phyloP scores from a whole-genome alignment of 2,329 filamentous ascomycete genomes.

The Plenodomus tracheiphilus region DNA sequence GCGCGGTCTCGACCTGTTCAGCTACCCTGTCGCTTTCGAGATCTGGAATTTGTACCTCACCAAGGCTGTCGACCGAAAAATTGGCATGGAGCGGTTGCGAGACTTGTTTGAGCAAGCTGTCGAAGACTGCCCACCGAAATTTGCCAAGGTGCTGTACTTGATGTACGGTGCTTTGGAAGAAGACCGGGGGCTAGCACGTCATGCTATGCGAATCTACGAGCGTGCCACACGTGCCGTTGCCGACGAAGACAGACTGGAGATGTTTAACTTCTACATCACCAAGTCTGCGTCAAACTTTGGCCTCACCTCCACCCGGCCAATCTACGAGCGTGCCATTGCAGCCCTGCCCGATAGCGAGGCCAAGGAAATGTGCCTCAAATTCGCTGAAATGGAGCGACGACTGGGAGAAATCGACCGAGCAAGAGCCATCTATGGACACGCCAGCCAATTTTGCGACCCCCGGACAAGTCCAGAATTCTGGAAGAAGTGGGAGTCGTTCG shows the following conservation, averaged over 20 bases:
- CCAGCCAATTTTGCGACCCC: slow-evolving; percentile 95
- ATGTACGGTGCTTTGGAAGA: slow-evolving; percentile 99
- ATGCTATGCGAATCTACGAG: slow-evolving; percentile 99
- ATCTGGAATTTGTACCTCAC: slow-evolving; percentile 98
- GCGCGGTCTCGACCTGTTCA: slow-evolving; percentile 95
- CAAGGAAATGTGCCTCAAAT: slow-evolving; percentile 97
- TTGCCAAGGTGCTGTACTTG: slow-evolving; percentile 92
- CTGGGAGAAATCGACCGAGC: slow-evolving; percentile 94
- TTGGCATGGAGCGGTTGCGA: slow-evolving; percentile 88
- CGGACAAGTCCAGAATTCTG: slow-evolving; percentile 88
- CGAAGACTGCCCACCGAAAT: slow-evolving; percentile 91
- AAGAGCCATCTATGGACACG: slow-evolving; percentile 93
- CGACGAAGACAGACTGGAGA: slow-evolving; percentile 91
- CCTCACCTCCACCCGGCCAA: slow-evolving; percentile 87
- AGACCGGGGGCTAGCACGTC: slow-evolving; percentile 87
- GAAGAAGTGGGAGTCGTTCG: slow-evolving; percentile 96
- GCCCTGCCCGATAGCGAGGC: slow-evolving; percentile 92
- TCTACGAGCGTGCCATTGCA: slow-evolving; percentile 94
- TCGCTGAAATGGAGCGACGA: slow-evolving; percentile 93
- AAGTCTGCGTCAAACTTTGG: slow-evolving; percentile 98
- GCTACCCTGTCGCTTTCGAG: slow-evolving; percentile 96
- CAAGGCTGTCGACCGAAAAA: slow-evolving; percentile 94
- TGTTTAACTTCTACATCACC: slow-evolving; percentile 99
- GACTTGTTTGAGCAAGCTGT: slow-evolving; percentile 97
- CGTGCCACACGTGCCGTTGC: slow-evolving; percentile 91